Percentiles rank a stretch among this genome's conserved stretches.
phyloP scores from a whole-genome alignment of 139 green algal species.

The Auxenochlorella protothecoides region DNA sequence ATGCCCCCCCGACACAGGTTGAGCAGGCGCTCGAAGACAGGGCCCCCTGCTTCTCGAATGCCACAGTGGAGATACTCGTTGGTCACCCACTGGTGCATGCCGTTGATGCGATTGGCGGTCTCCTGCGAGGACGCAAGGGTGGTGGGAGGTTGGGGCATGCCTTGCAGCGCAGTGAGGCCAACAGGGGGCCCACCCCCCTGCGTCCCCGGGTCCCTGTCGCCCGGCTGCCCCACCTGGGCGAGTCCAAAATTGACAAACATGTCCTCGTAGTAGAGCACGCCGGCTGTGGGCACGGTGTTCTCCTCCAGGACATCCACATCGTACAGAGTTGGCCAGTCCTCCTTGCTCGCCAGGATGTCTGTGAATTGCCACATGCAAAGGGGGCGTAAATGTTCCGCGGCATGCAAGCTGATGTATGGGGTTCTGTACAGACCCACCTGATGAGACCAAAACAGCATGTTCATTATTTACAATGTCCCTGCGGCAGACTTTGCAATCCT shows the following conservation, averaged over 20 bases:
- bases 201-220: too few relatives aligned
- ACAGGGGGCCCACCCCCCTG: too few relatives aligned
- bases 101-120: conserved; percentile 44
- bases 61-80: conserved; percentile 83
- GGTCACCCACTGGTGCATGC: conserved; percentile 63
- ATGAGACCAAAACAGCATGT: too few relatives aligned
- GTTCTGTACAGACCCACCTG: too few relatives aligned
- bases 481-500: too few relatives aligned
- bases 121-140: conserved; percentile 24
- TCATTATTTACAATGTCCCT: too few relatives aligned
- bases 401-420: too few relatives aligned
- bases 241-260: conserved; percentile 92
- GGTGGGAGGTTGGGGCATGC: too few relatives aligned
- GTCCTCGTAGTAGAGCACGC: conserved; percentile 76
- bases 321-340: conserved; percentile 82
- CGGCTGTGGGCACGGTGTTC: conserved; percentile 57
- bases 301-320: conserved; percentile 34
- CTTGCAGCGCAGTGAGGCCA: too few relatives aligned
- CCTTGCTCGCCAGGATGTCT: conserved; percentile 24
- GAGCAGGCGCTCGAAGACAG: conserved; percentile 68
- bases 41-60: conserved; percentile 63
- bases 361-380: too few relatives aligned
- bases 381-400: too few relatives aligned
- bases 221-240: too few relatives aligned
- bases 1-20: conserved; percentile 52